Conservation (phyloP, 2,329 filamentous ascomycete genomes). For the Arthrobotrys sinensis region DNA sequence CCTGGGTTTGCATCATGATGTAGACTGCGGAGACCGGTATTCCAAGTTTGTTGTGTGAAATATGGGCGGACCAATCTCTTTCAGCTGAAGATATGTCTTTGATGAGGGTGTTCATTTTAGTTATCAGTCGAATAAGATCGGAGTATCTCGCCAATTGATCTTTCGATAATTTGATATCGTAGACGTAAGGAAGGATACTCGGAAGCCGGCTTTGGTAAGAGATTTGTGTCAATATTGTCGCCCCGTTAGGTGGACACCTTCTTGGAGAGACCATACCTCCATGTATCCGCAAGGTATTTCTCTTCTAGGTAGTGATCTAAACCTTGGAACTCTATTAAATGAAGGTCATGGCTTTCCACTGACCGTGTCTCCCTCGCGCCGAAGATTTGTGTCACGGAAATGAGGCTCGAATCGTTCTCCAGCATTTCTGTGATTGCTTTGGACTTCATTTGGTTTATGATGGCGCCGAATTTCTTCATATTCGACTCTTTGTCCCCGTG, state of each 20-base stretch:
- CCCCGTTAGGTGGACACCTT: not conserved
- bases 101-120: conserved; percentile 9
- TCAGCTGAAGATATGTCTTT: conserved; percentile 34
- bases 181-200: conserved; percentile 15
- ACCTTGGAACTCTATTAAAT: conserved; percentile 14
- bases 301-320: conserved; percentile 18
- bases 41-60: conserved; percentile 12
- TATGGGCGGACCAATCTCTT: conserved; percentile 27
- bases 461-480: conserved; percentile 16
- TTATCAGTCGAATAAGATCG: conserved; percentile 5
- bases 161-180: conserved; percentile 14
- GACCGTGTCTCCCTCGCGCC: conserved; percentile 8
- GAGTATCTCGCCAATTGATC: conserved; percentile 28
- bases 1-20: conserved; percentile 35
- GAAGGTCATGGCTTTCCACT: conserved; percentile 5
- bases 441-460: conserved; percentile 24
- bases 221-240: not conserved
- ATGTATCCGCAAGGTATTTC: conserved; percentile 11
- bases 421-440: conserved; percentile 21
- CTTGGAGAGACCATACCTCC: not conserved
- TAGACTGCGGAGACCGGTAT: conserved; percentile 14
- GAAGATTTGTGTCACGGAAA: conserved; percentile 14
- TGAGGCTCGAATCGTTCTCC: conserved; percentile 25
- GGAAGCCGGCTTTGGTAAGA: not conserved
- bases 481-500: not conserved